Percentiles rank a stretch among this genome's conserved stretches.
Conservation (phyloP, 225 moss, liverwort and hornwort species). For the Takakia lepidozioides region DNA sequence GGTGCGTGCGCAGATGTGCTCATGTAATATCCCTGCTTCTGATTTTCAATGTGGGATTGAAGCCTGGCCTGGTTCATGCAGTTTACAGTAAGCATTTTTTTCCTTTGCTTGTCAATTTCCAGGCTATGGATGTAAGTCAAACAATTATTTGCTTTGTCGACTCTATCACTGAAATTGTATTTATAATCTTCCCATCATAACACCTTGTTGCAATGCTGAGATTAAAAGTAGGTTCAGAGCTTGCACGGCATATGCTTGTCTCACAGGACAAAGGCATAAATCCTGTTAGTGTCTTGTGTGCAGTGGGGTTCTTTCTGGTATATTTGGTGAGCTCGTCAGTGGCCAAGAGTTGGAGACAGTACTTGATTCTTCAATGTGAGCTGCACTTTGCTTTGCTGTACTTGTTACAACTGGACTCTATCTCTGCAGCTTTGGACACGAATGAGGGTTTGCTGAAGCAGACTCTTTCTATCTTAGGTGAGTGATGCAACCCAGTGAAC, state of each 20-base stretch:
- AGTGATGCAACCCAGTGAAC: too few species aligned
- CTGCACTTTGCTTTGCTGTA: slow-evolving; percentile 87
- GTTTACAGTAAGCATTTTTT: slow-evolving; percentile 75
- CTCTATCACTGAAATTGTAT: too few species aligned
- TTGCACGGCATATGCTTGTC: too few species aligned
- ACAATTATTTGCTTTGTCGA: too few species aligned
- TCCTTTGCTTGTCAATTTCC: too few species aligned
- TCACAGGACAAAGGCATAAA: too few species aligned
- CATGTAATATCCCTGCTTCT: slow-evolving; percentile 82
- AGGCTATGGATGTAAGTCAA: too few species aligned
- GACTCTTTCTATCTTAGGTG: slow-evolving; percentile 71
- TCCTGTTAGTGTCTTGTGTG: too few species aligned
- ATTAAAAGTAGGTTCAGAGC: too few species aligned
- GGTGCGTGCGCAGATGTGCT: slow-evolving; percentile 82
- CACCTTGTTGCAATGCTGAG: too few species aligned
- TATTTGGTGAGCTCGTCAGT: slow-evolving; percentile 71
- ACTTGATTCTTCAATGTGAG: slow-evolving; percentile 85
- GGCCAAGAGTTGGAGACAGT: slow-evolving; percentile 58
- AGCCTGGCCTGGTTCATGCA: slow-evolving; percentile 86
- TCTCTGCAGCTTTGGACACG: slow-evolving; percentile 51
- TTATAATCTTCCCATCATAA: too few species aligned
- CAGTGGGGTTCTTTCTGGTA: slow-evolving; percentile 84
- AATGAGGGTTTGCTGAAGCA: slow-evolving; percentile 54
- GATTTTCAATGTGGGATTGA: slow-evolving; percentile 82
- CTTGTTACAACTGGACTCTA: slow-evolving; percentile 75